Conservation (phyloP, 2,329 filamentous ascomycete species). For the Monosporascus sp. region DNA sequence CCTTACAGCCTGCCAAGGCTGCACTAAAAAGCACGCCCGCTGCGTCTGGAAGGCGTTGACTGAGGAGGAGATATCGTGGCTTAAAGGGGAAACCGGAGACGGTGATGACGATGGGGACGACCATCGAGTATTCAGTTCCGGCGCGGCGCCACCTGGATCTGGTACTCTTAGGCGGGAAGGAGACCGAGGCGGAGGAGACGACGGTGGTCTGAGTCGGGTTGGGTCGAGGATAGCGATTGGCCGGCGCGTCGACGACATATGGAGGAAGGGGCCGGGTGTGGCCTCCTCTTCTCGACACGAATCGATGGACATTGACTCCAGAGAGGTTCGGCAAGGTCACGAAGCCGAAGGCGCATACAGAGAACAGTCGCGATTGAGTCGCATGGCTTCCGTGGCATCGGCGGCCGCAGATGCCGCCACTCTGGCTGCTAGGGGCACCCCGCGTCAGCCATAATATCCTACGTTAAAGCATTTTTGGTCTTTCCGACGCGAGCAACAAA, state of each 20-base stretch:
- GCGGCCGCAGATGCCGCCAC: constrained; percentile 23
- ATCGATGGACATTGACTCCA: constrained; percentile 26
- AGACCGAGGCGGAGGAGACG: constrained; percentile 17
- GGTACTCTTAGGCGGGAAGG: constrained; percentile 14
- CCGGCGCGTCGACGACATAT: constrained; percentile 24
- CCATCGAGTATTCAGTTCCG: constrained; percentile 16
- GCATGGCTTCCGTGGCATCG: constrained; percentile 31
- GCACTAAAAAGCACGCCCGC: constrained; percentile 85
- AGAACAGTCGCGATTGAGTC: constrained; percentile 27
- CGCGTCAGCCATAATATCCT: constrained; percentile 6
- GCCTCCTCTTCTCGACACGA: constrained; percentile 15
- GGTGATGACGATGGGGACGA: constrained; percentile 26
- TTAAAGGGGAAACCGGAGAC: constrained; percentile 27
- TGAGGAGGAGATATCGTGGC: constrained; percentile 55
- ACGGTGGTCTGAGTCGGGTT: constrained; percentile 12
- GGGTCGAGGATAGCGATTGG: constrained; percentile 22
- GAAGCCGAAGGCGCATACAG: constrained; percentile 12
- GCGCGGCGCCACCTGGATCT: constrained; percentile 13
- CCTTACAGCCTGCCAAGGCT: constrained; percentile 78
- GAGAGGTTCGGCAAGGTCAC: constrained; percentile 15
- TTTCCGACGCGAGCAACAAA: background rate
- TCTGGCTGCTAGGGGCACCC: constrained; percentile 13
- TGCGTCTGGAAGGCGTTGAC: constrained; percentile 81
- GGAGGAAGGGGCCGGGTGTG: constrained; percentile 24
- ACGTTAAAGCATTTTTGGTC: background rate